Evolutionary conservation across 192 early-diverging fungal species (phyloP).

Genomic region (Irineochytrium annulatum): DNA sequence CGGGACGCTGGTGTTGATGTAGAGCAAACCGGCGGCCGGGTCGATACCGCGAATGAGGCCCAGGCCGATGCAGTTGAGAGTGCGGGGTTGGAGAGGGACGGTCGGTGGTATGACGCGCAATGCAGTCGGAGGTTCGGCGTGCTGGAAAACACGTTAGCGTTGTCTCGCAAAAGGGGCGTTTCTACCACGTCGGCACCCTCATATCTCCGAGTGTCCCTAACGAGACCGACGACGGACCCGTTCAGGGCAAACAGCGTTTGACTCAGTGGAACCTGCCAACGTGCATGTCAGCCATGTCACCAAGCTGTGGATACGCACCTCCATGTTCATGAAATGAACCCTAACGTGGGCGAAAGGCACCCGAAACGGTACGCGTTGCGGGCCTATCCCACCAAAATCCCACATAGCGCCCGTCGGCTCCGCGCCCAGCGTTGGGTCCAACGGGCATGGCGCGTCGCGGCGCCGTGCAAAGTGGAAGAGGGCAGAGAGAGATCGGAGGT

Average conservation of each 20-base stretch:
- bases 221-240: slow-evolving; percentile 75
- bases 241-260: slow-evolving; percentile 82
- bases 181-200: neutral
- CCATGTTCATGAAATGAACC: slow-evolving; percentile 14
- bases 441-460: neutral
- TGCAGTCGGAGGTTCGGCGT: neutral
- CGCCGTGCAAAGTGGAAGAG: slow-evolving; percentile 63
- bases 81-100: slow-evolving; percentile 23
- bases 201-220: slow-evolving; percentile 35
- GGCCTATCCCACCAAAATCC: slow-evolving; percentile 25
- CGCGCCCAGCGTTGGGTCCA: neutral
- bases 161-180: neutral
- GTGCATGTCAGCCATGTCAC: neutral
- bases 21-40: slow-evolving; percentile 20
- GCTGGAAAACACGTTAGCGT: neutral
- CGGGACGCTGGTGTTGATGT: slow-evolving; percentile 36
- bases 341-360: slow-evolving; percentile 8
- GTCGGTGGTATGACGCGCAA: slow-evolving; percentile 29
- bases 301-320: slow-evolving; percentile 1
- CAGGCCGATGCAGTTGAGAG: slow-evolving; percentile 32
- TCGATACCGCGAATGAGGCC: slow-evolving; percentile 46
- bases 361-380: slow-evolving; percentile 27
- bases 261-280: slow-evolving; percentile 60
- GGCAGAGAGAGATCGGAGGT: slow-evolving; percentile 62
- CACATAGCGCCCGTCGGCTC: slow-evolving; percentile 3